Evolutionary conservation across 805 yeast genomes (phyloP), one percentile per base, ranked within the genome.

Genomic region (Pichia thaimueangensis): DNA sequence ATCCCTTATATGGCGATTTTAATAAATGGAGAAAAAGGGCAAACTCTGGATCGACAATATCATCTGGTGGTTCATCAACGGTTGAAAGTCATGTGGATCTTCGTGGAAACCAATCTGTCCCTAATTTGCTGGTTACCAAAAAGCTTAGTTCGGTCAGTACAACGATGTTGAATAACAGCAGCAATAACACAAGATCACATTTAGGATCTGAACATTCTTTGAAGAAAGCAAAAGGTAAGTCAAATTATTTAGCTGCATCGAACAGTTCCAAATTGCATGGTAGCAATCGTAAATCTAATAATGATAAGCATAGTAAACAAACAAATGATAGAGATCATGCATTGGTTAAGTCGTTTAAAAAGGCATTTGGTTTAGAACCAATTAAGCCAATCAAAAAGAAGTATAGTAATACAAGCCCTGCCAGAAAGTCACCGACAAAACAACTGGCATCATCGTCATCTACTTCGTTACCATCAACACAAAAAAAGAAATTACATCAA

Each of bases 1-100:
- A 82, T 60, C 86, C 91, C 1, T 58, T 84, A 28, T 82, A 81
- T 55, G 61, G 64, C 0, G 39, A 40, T 39, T 16, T 39, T 4
- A 35, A 42, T 20, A 25, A 15, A 24, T 31, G 36, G 30, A 39
- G 33, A 39, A 45, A 30, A 33, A 48, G 37, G n/a, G 34, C 43
- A 7, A 37, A 30, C 29, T 35, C 46, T 0, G 19, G 28, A 1
- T 45, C 50, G 1, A 37, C 50, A 1, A 16, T 37, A 8, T n/a
- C 38, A 19, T 34, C 43, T 6, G 20, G 5, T 6, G 11, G 17
- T 5, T 17, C 40, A 3, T 8, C 29, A 9, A 21, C 29, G 3
- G 21, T 28, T 29, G 17, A 16, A 15, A 21, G 23, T 20, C 31
- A 37, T 9, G 21, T 37, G 8, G 30, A 30, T 19, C 20, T 21